Percentiles rank a stretch among this genome's conserved stretches.
These are phyloP conservation scores for Linnemannia zychae DNA, from an alignment of 192 early-diverging fungal species.

Conservation along the genomic window DNA sequence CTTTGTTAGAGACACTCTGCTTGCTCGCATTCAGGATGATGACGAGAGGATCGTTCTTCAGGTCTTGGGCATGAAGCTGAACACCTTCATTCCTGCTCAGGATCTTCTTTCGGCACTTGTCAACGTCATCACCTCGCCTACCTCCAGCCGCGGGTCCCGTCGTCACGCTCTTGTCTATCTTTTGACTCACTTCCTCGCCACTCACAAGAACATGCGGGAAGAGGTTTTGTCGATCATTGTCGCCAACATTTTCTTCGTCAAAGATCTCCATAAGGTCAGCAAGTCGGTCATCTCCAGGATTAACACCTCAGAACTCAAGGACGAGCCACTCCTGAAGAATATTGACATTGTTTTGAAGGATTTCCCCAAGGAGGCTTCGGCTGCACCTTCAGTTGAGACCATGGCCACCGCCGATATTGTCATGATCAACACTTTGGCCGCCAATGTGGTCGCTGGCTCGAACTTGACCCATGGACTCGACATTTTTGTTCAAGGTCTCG, in stretches of 20 bases:
- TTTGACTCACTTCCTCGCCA: slow-evolving; percentile 51
- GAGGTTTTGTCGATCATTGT: slow-evolving; percentile 56
- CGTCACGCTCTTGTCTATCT: slow-evolving; percentile 45
- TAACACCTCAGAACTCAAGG: slow-evolving; percentile 31
- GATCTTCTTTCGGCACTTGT: slow-evolving; percentile 48
- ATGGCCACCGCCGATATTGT: slow-evolving; percentile 32
- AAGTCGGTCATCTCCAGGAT: slow-evolving; percentile 46
- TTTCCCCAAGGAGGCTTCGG: slow-evolving; percentile 30
- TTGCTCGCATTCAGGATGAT: slow-evolving; percentile 67
- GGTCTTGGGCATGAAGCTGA: slow-evolving; percentile 58
- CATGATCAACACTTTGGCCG: slow-evolving; percentile 57
- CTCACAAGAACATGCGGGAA: slow-evolving; percentile 40
- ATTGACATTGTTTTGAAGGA: slow-evolving; percentile 26
- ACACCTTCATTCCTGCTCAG: slow-evolving; percentile 26
- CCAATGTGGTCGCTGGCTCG: slow-evolving; percentile 32
- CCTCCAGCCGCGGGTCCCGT: slow-evolving; percentile 19
- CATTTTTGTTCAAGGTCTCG: slow-evolving; percentile 56
- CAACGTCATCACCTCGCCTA: slow-evolving; percentile 27
- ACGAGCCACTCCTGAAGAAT: slow-evolving; percentile 40
- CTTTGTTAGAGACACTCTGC: slow-evolving; percentile 64
- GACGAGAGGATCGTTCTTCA: slow-evolving; percentile 59
- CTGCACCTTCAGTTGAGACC: slow-evolving; percentile 7
- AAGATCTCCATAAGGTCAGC: slow-evolving; percentile 48
- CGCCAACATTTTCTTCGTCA: slow-evolving; percentile 50
- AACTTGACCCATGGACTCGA: slow-evolving; percentile 28